Percentiles rank a stretch among this genome's conserved stretches.
Conservation (phyloP, 2,329 filamentous ascomycete genomes). For the Leptographium lundbergii region DNA sequence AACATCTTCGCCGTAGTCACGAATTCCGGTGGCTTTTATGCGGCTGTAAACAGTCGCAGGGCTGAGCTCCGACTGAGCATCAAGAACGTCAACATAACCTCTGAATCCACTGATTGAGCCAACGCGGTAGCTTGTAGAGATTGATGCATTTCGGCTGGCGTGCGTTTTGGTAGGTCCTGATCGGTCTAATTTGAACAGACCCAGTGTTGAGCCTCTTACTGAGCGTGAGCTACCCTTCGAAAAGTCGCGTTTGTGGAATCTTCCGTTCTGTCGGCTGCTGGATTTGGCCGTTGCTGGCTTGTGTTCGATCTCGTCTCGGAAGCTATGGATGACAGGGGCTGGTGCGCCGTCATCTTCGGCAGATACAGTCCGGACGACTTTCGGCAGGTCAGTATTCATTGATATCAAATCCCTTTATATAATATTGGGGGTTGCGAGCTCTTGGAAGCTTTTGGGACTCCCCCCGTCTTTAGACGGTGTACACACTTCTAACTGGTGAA, state of each 20-base stretch:
- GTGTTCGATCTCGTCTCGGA: conserved; percentile 16
- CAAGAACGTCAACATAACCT: conserved; percentile 39
- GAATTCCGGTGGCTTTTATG: conserved; percentile 35
- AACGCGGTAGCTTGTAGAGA: neutral
- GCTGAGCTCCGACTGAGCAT: conserved; percentile 41
- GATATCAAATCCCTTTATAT: neutral
- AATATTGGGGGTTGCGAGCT: neutral
- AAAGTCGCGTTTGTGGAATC: neutral
- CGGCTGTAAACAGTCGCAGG: conserved; percentile 35
- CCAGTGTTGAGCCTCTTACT: neutral
- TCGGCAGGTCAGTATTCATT: neutral
- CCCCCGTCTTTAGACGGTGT: no score
- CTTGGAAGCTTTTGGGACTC: neutral
- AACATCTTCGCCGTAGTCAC: conserved; percentile 52
- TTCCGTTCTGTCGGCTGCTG: conserved; percentile 1
- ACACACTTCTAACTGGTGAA: conserved; percentile 15
- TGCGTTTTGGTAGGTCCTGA: neutral
- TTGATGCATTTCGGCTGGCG: neutral
- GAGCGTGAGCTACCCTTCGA: neutral
- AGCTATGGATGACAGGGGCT: conserved; percentile 19
- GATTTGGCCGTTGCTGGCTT: conserved; percentile 25
- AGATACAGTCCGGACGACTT: neutral
- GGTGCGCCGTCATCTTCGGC: conserved; percentile 11
- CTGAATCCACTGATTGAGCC: neutral
- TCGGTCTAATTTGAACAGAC: neutral